Conservation (phyloP, 371 early-diverging fungal genomes). For the Synchytrium microbalum region DNA sequence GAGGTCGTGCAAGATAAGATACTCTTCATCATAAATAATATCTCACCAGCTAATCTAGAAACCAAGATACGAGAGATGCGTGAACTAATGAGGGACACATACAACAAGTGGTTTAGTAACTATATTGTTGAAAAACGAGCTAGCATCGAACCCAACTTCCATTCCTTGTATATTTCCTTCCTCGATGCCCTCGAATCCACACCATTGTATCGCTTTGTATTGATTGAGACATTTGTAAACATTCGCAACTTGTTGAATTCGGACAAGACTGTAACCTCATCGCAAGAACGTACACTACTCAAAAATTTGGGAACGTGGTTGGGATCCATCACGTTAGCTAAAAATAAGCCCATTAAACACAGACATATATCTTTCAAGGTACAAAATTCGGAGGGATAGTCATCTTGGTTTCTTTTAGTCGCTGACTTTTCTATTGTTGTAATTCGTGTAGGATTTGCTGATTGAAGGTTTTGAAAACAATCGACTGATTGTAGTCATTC, state of each 20-base stretch:
- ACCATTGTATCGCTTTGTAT: constrained; percentile 55
- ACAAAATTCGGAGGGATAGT: constrained; percentile 8
- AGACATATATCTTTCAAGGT: constrained; percentile 89
- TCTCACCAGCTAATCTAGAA: constrained; percentile 78
- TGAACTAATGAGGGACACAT: constrained; percentile 49
- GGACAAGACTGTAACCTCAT: constrained; percentile 83
- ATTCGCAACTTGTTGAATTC: constrained; percentile 83
- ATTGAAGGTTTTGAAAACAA: constrained; percentile 83
- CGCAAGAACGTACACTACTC: constrained; percentile 76
- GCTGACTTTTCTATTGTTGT: not conserved
- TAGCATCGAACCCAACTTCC: constrained; percentile 92
- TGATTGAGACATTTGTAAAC: constrained; percentile 82
- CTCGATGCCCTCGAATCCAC: constrained; percentile 54
- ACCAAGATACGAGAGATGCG: constrained; percentile 72
- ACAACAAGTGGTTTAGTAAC: constrained; percentile 80
- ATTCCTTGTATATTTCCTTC: constrained; percentile 73
- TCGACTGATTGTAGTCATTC: constrained; percentile 89
- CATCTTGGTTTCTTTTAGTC: not conserved
- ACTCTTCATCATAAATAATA: constrained; percentile 92
- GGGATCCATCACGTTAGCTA: constrained; percentile 90
- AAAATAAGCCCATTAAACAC: constrained; percentile 87
- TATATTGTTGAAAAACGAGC: constrained; percentile 90
- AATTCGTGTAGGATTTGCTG: constrained; percentile 56
- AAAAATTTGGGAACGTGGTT: constrained; percentile 97
- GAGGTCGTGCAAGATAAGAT: constrained; percentile 84